Percentiles rank a stretch among this genome's conserved stretches.
Conservation (phyloP, 2,329 filamentous ascomycete species). For the Trichoderma pleuroti region DNA sequence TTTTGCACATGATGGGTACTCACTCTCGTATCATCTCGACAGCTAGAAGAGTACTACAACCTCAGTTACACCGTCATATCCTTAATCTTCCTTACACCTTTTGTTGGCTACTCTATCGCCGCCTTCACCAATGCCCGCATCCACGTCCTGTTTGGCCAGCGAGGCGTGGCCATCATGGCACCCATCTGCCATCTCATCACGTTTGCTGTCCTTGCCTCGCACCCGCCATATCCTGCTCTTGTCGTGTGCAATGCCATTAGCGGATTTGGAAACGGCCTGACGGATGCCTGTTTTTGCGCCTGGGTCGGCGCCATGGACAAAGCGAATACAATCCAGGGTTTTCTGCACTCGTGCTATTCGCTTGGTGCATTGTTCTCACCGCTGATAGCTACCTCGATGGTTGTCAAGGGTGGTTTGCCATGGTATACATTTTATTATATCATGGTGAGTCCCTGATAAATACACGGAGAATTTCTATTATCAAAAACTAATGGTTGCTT, state of each 20-base stretch:
- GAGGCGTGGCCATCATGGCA: slow-evolving; percentile 62
- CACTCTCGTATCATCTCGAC: not conserved
- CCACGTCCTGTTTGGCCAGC: slow-evolving; percentile 59
- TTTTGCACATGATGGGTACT: not conserved
- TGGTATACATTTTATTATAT: slow-evolving; percentile 72
- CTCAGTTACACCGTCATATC: slow-evolving; percentile 59
- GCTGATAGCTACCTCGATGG: slow-evolving; percentile 63
- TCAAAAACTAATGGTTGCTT: slow-evolving; percentile 1
- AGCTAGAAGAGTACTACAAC: slow-evolving; percentile 60
- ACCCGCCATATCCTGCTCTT: slow-evolving; percentile 63
- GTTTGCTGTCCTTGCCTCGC: slow-evolving; percentile 56
- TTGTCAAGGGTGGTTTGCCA: slow-evolving; percentile 53
- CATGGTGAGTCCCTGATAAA: slow-evolving; percentile 50
- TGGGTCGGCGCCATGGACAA: slow-evolving; percentile 63
- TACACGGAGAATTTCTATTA: not conserved
- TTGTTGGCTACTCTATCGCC: slow-evolving; percentile 59
- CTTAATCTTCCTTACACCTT: slow-evolving; percentile 61
- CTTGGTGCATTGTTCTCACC: slow-evolving; percentile 62
- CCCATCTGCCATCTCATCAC: slow-evolving; percentile 59
- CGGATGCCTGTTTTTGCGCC: slow-evolving; percentile 49
- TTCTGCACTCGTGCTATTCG: slow-evolving; percentile 64
- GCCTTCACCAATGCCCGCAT: slow-evolving; percentile 59
- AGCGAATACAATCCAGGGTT: slow-evolving; percentile 63
- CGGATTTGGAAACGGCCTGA: slow-evolving; percentile 64
- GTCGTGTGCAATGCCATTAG: slow-evolving; percentile 60